Conservation (phyloP, 768 basidiomycete genomes). For the Leccinum arenicola region DNA sequence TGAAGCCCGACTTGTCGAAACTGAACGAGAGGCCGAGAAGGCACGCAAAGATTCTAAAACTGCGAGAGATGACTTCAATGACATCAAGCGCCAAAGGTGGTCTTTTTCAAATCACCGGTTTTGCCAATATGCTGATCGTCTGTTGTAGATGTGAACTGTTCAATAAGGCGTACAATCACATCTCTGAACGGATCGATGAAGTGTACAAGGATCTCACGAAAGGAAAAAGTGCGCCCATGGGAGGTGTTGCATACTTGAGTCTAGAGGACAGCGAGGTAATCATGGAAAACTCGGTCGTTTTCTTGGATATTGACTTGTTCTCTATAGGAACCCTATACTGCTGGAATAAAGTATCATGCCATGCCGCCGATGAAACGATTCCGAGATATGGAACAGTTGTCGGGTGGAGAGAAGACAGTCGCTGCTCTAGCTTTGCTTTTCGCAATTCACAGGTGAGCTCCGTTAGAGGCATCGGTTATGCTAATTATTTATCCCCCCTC, state of each 20-base stretch:
- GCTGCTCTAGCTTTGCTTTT: constrained; percentile 96
- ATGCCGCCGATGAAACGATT: constrained; percentile 99
- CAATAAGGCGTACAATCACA: constrained; percentile 95
- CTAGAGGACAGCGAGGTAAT: constrained; percentile 92
- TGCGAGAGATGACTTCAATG: constrained; percentile 91
- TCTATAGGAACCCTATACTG: constrained; percentile 72
- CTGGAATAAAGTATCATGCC: constrained; percentile 96
- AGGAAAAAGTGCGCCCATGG: constrained; percentile 89
- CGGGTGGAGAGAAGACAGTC: constrained; percentile 98
- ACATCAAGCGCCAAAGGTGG: constrained; percentile 78
- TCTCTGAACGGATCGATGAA: constrained; percentile 89
- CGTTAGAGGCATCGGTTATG: neutral
- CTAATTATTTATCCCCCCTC: neutral
- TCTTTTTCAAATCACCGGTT: constrained; percentile 9
- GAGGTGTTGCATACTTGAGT: constrained; percentile 94
- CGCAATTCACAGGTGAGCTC: constrained; percentile 84
- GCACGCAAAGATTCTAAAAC: constrained; percentile 85
- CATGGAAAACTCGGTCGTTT: constrained; percentile 23
- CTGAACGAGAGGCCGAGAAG: constrained; percentile 90
- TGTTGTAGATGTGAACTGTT: constrained; percentile 68
- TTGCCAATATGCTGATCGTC: constrained; percentile 1
- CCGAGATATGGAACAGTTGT: constrained; percentile 98
- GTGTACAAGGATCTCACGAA: constrained; percentile 99
- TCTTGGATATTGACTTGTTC: constrained; percentile 1
- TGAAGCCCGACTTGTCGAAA: constrained; percentile 79